A percentile compares a stretch with the other conserved stretches of the same genome.
Evolutionary conservation across 2,329 filamentous ascomycete species (phyloP).

Genomic region (Neopestalotiopsis sp.): DNA sequence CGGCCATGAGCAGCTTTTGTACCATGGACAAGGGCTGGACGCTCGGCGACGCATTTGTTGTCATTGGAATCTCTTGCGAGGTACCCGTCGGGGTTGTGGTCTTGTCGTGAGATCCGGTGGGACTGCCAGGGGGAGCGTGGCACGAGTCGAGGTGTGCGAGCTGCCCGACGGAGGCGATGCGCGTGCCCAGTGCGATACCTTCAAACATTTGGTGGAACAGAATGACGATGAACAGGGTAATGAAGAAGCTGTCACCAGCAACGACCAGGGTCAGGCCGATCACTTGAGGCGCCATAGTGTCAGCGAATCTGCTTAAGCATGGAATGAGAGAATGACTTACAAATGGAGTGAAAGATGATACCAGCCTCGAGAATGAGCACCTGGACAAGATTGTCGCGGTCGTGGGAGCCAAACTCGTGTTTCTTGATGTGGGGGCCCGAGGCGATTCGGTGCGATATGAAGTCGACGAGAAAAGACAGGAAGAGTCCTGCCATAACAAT

Average conservation of each 20-base stretch:
- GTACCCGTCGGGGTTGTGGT: constrained; percentile 16
- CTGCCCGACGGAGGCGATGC: constrained; percentile 64
- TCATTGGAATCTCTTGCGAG: background rate
- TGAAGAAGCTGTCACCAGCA: constrained; percentile 59
- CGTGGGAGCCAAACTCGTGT: background rate
- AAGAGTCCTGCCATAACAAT: constrained; percentile 78
- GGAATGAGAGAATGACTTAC: constrained; percentile 44
- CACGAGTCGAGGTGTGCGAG: background rate
- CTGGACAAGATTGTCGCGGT: constrained; percentile 49
- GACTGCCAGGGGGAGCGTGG: background rate
- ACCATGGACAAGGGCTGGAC: constrained; percentile 38
- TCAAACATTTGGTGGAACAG: constrained; percentile 82
- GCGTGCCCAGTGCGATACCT: constrained; percentile 73
- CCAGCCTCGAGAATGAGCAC: constrained; percentile 75
- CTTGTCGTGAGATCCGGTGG: constrained; percentile 13
- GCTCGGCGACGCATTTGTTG: constrained; percentile 18
- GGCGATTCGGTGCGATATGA: constrained; percentile 57
- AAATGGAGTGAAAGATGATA: constrained; percentile 75
- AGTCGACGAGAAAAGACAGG: constrained; percentile 75
- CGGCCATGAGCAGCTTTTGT: constrained; percentile 66
- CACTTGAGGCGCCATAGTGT: constrained; percentile 43
- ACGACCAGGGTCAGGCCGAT: constrained; percentile 70
- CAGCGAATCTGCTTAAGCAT: constrained; percentile 18
- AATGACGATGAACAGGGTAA: constrained; percentile 69
- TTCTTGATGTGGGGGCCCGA: background rate